Percentiles rank a stretch among this genome's conserved stretches.
Conservation (phyloP, 2,329 filamentous ascomycete genomes). For the Talaromyces atroroseus region DNA sequence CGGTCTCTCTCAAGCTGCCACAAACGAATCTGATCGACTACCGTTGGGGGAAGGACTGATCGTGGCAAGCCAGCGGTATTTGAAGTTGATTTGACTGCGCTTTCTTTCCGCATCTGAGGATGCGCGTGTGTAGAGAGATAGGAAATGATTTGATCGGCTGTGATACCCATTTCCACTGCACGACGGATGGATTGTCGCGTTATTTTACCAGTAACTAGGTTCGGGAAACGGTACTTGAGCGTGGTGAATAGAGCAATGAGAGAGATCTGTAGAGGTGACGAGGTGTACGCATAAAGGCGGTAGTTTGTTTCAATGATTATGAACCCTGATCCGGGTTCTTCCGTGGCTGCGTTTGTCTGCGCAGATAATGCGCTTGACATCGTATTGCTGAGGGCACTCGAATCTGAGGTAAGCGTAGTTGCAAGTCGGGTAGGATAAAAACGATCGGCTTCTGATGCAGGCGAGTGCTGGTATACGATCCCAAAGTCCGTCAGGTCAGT, state of each 20-base stretch:
- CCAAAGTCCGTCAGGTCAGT: conserved; percentile 86
- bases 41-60: conserved; percentile 83
- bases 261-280: conserved; percentile 87
- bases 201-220: conserved; percentile 87
- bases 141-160: conserved; percentile 86
- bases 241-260: conserved; percentile 86
- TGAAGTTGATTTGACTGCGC: conserved; percentile 31
- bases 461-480: conserved; percentile 65
- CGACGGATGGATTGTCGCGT: conserved; percentile 82
- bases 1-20: conserved; percentile 98
- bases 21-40: conserved; percentile 92
- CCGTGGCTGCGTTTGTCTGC: conserved; percentile 26
- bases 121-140: conserved; percentile 92
- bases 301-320: conserved; percentile 98
- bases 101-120: conserved; percentile 76
- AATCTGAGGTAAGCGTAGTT: conserved; percentile 80
- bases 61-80: conserved; percentile 35
- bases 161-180: conserved; percentile 87
- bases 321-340: conserved; percentile 54
- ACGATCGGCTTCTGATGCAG: conserved; percentile 38
- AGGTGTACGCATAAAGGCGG: conserved; percentile 93
- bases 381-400: conserved; percentile 64
- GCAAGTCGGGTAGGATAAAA: conserved; percentile 91
- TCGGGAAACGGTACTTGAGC: conserved; percentile 84
- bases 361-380: conserved; percentile 59